Evolutionary conservation across 805 yeast species (phyloP).

Genomic region (Lipomyces lipofer): DNA sequence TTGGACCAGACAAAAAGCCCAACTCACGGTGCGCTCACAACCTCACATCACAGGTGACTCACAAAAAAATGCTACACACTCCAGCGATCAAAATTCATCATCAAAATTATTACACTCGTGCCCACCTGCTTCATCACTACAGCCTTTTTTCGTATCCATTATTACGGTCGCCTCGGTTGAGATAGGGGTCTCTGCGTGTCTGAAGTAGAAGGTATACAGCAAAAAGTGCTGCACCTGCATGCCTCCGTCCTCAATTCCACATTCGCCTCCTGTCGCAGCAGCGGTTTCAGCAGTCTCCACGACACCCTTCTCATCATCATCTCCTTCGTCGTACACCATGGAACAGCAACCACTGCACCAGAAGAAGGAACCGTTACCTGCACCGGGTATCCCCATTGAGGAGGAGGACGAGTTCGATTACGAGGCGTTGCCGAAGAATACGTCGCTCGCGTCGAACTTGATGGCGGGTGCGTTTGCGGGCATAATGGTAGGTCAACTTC

Average conservation of each 20-base stretch:
- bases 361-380: background rate
- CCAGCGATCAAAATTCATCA: no score
- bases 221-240: no score
- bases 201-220: no score
- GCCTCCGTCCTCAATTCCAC: background rate
- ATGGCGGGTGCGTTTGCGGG: conserved; percentile 99
- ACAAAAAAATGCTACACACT: no score
- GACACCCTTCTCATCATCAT: background rate
- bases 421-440: conserved; percentile 85
- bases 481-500: conserved; percentile 55
- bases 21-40: no score
- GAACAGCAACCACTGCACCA: background rate
- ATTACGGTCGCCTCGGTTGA: no score
- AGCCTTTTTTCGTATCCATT: no score
- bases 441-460: conserved; percentile 78
- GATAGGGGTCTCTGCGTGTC: no score
- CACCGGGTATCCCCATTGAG: background rate
- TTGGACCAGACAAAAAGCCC: no score
- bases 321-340: background rate
- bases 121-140: no score
- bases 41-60: no score
- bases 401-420: conserved; percentile 57
- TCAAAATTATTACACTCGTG: no score
- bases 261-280: background rate
- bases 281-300: conserved; percentile 2